Evolutionary conservation across 1,284 basidiomycete species (phyloP), one percentile per base, ranked within the genome.

Genomic region (Puccinia hordei): DNA sequence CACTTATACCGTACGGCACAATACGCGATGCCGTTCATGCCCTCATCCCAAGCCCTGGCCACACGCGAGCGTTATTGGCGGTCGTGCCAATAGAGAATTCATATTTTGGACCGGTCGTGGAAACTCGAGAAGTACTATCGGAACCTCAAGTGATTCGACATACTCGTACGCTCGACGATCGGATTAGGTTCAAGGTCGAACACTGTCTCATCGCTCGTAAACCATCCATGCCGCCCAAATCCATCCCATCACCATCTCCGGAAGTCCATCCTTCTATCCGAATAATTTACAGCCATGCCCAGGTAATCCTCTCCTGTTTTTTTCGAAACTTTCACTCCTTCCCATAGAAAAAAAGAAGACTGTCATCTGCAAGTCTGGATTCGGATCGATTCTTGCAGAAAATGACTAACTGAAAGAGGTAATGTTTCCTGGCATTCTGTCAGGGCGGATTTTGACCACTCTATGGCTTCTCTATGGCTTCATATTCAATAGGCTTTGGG

Each of bases 61-160:
- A 46, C 1, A 30, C 46, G 24, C 33, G 49, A n/a, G 24, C 46
- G 57, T 46, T 49, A 19, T 66, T 49, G 63, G 65, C 53, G 27
- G 76, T 79, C 12, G 76, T 71, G 13, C 76, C 76, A 6, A 55
- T 71, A 17, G 30, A 57, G 46, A 79, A 79, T 33, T 79, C 76
- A 4, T 69, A 30, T n/a, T 66, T 68, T 24, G 76, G 76, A 5
- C 76, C 76, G 19, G 76, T 79, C 19, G 15, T 59, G 12, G 66
- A 79, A 44, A 79, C 76, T 30, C 61, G 59, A 9, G 41, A 79
- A 44, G 66, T 79, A 2, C 30, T 79, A 15, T 27, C 35, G 2
- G 76, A 79, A 30, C 65, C 76, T 1, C 15, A 57, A n/a, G 76
- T 72, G 2, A 38, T 55, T 27, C 65, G 41, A 12, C 19, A 61